phyloP scores from a whole-genome alignment of 495 filamentous ascomycete species.

The Ramalina intermedia region DNA sequence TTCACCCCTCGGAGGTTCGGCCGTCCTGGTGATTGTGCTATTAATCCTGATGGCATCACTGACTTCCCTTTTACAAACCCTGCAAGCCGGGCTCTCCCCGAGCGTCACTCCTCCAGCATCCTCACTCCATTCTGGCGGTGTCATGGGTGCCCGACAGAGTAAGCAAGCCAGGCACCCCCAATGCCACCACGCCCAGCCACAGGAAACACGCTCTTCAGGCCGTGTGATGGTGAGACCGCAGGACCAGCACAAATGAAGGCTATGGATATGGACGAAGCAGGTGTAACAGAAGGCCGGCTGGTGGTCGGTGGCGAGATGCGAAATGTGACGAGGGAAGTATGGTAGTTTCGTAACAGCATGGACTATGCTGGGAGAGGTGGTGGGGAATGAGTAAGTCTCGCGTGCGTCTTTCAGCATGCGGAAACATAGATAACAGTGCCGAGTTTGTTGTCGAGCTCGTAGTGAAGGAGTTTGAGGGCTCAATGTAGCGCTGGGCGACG shows the following conservation, averaged over 20 bases:
- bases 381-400: not conserved
- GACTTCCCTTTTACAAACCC: not conserved
- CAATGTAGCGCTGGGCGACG: not conserved
- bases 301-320: not conserved
- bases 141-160: not conserved
- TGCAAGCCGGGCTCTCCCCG: not conserved
- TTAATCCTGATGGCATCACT: not conserved
- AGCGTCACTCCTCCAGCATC: not conserved
- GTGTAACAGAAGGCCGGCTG: conserved; percentile 5
- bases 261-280: conserved; percentile 9
- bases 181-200: conserved; percentile 13
- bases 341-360: not conserved
- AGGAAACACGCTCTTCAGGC: conserved; percentile 10
- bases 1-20: not conserved
- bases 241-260: conserved; percentile 13
- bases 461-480: not conserved
- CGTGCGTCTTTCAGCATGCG: not conserved
- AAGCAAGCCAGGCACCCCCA: conserved; percentile 3
- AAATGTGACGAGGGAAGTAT: not conserved
- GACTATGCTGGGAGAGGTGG: conserved; percentile 1
- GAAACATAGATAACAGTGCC: not conserved
- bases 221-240: conserved; percentile 9
- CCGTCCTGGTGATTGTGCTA: no score
- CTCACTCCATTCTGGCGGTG: not conserved
- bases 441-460: not conserved